Conservation (phyloP, 371 early-diverging fungal species). For the Circinella minor region DNA sequence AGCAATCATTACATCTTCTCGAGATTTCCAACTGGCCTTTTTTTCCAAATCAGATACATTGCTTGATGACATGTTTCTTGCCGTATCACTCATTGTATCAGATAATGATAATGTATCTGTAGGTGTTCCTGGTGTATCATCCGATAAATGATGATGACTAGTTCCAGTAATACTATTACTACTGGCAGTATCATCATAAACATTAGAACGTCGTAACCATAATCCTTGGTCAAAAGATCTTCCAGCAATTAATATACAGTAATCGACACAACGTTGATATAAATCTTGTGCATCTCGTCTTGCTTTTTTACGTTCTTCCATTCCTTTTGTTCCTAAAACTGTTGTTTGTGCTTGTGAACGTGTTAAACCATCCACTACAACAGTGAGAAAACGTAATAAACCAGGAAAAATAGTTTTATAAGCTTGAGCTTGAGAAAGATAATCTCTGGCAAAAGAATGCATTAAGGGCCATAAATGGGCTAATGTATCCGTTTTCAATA, state of each 20-base stretch:
- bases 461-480: constrained; percentile 71
- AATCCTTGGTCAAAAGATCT: constrained; percentile 77
- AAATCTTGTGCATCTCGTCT: constrained; percentile 72
- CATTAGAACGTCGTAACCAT: constrained; percentile 65
- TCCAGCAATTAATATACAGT: constrained; percentile 78
- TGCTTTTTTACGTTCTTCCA: constrained; percentile 63
- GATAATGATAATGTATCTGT: constrained; percentile 21
- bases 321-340: neutral
- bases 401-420: constrained; percentile 67
- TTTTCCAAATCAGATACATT: constrained; percentile 55
- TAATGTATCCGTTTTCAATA: constrained; percentile 53
- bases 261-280: constrained; percentile 75
- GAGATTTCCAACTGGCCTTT: constrained; percentile 48
- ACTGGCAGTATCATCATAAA: constrained; percentile 29
- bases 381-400: constrained; percentile 60
- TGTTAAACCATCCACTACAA: constrained; percentile 57
- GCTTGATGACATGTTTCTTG: constrained; percentile 41
- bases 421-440: constrained; percentile 62
- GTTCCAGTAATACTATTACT: neutral
- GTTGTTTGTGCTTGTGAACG: constrained; percentile 26
- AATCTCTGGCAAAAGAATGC: constrained; percentile 69
- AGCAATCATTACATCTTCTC: constrained; percentile 56
- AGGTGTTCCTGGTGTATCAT: constrained; percentile 21
- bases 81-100: constrained; percentile 25
- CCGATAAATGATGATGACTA: constrained; percentile 18